A percentile compares a stretch with the other conserved stretches of the same genome.
phyloP scores from a whole-genome alignment of 768 basidiomycete genomes.

The Hortiboletus campestris region DNA sequence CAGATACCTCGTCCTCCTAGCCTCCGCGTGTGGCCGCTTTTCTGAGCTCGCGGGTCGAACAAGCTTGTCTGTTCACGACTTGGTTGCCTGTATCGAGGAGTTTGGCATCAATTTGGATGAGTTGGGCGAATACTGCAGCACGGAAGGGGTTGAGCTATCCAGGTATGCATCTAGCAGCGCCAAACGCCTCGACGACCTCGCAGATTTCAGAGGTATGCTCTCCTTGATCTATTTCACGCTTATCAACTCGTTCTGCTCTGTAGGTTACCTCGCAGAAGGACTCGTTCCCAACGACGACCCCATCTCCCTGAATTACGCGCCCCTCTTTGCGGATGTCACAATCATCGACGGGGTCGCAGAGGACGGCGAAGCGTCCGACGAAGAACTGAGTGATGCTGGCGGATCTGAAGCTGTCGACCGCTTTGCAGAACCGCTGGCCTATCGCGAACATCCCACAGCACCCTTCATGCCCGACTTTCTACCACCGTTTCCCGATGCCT shows the following conservation, averaged over 20 bases:
- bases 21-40: conserved; percentile 67
- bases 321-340: conserved; percentile 24
- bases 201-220: conserved; percentile 67
- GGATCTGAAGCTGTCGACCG: conserved; percentile 18
- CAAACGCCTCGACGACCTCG: conserved; percentile 68
- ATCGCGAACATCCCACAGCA: conserved; percentile 35
- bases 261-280: conserved; percentile 62
- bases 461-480: conserved; percentile 31
- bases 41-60: conserved; percentile 74
- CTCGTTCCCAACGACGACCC: conserved; percentile 55
- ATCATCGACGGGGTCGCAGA: conserved; percentile 24
- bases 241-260: conserved; percentile 26
- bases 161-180: conserved; percentile 64
- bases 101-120: conserved; percentile 72
- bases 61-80: conserved; percentile 56
- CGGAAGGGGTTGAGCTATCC: conserved; percentile 67
- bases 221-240: conserved; percentile 2
- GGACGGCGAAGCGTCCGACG: conserved; percentile 31
- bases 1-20: conserved; percentile 66
- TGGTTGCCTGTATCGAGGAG: conserved; percentile 66
- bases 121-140: conserved; percentile 59
- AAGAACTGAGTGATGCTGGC: conserved; percentile 22
- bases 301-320: conserved; percentile 51
- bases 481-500: conserved; percentile 35
- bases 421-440: conserved; percentile 23